Conservation (phyloP, 2,329 filamentous ascomycete species). For the Stromatinia cepivora region DNA sequence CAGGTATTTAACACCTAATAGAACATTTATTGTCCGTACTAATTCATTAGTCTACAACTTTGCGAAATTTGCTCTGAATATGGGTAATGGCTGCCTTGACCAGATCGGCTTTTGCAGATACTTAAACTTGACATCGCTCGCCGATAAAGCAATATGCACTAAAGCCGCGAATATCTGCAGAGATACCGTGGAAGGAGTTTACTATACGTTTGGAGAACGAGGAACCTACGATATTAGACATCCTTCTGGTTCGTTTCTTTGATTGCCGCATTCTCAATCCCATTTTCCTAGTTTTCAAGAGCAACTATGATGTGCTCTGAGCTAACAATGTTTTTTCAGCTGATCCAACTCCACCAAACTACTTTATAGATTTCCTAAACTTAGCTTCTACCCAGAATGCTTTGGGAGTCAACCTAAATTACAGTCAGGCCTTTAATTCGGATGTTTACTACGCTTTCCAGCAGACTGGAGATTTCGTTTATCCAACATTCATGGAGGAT, state of each 20-base stretch:
- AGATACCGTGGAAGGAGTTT: constrained; percentile 53
- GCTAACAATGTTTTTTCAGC: constrained; percentile 27
- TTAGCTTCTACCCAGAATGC: constrained; percentile 20
- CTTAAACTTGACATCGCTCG: constrained; percentile 47
- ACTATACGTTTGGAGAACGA: constrained; percentile 42
- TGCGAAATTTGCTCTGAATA: constrained; percentile 51
- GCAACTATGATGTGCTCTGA: background rate
- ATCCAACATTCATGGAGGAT: constrained; percentile 55
- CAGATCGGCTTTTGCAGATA: constrained; percentile 53
- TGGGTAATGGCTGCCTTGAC: constrained; percentile 42
- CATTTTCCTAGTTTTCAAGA: background rate
- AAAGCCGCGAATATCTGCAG: constrained; percentile 56
- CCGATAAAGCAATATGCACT: constrained; percentile 46
- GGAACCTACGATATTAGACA: constrained; percentile 55
- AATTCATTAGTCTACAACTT: constrained; percentile 51
- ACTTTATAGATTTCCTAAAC: constrained; percentile 46
- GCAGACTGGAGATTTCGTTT: constrained; percentile 58
- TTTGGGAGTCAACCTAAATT: constrained; percentile 26
- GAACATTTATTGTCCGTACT: background rate
- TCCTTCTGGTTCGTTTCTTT: constrained; percentile 37
- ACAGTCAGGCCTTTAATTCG: constrained; percentile 33
- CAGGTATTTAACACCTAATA: constrained; percentile 20
- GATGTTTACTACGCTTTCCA: constrained; percentile 49
- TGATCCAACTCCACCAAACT: constrained; percentile 53
- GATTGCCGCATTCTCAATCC: background rate